These are phyloP conservation scores for Microcyclospora tardicrescens DNA, from an alignment of 2,329 filamentous ascomycete genomes.

Conservation along the genomic window DNA sequence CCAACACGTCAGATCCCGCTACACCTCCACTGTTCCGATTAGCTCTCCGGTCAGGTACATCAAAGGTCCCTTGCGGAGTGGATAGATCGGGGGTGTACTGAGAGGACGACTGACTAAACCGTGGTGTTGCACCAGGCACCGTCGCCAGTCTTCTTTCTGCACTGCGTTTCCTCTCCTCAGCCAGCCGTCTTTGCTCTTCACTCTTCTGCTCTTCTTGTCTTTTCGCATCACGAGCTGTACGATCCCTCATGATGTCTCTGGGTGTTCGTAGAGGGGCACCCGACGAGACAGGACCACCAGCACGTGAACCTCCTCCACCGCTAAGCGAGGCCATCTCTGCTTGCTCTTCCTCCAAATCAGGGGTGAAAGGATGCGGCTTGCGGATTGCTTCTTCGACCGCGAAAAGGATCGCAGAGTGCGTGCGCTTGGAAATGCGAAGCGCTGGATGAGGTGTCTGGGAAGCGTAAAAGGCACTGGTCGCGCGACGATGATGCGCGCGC, in stretches of 20 bases:
- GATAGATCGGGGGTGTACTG: constrained; percentile 17
- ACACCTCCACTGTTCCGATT: constrained; percentile 14
- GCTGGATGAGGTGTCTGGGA: constrained; percentile 38
- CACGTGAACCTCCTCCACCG: constrained; percentile 42
- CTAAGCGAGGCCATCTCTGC: constrained; percentile 82
- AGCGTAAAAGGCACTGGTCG: constrained; percentile 20
- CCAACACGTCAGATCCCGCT: constrained; percentile 19
- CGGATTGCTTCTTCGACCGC: constrained; percentile 83
- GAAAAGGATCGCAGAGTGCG: constrained; percentile 81
- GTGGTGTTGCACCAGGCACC: constrained; percentile 8
- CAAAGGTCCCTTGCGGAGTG: constrained; percentile 12
- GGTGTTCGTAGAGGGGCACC: constrained; percentile 58
- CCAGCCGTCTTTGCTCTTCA: constrained; percentile 29
- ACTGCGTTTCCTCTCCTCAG: constrained; percentile 38
- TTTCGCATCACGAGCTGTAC: constrained; percentile 60
- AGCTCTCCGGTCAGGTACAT: constrained; percentile 7
- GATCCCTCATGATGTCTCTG: constrained; percentile 81
- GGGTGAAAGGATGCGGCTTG: constrained; percentile 63
- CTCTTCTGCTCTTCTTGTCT: constrained; percentile 48
- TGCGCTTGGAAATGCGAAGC: constrained; percentile 65
- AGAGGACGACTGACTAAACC: constrained; percentile 15
- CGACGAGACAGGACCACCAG: constrained; percentile 39
- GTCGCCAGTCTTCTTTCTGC: constrained; percentile 47
- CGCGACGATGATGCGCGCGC: constrained; percentile 21
- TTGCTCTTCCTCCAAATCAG: constrained; percentile 75